A percentile compares a stretch with the other conserved stretches of the same genome.
Evolutionary conservation across 768 basidiomycete genomes (phyloP).

Genomic region (Serendipita sp.): DNA sequence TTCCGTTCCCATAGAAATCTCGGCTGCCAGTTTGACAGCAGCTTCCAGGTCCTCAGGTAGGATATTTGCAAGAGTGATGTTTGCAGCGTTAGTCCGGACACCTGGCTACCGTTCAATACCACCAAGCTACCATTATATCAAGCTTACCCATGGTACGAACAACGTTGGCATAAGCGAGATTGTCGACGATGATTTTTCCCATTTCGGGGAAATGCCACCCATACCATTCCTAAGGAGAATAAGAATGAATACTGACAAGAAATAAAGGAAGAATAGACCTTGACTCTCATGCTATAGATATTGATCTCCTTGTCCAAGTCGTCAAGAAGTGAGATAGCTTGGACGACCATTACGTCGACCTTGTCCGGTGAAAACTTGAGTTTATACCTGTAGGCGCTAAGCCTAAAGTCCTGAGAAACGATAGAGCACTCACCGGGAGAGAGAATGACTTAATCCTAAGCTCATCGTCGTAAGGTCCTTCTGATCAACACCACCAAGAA

Average conservation of each 20-base stretch:
- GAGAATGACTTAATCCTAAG: conserved; percentile 88
- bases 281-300: conserved; percentile 97
- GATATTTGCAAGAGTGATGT: conserved; percentile 73
- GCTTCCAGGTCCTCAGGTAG: conserved; percentile 96
- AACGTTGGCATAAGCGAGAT: conserved; percentile 90
- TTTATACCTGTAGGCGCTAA: conserved; percentile 60
- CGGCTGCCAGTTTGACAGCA: conserved; percentile 85
- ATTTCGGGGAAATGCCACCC: conserved; percentile 99
- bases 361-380: conserved; percentile 99
- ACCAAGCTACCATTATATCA: background rate
- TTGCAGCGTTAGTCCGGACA: conserved; percentile 84
- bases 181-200: conserved; percentile 96
- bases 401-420: background rate
- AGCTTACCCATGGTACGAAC: conserved; percentile 73
- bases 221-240: conserved; percentile 81
- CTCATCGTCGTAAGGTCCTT: conserved; percentile 96
- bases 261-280: conserved; percentile 36
- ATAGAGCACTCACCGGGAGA: conserved; percentile 54
- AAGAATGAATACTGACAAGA: background rate
- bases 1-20: conserved; percentile 99
- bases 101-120: conserved; percentile 28
- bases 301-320: conserved; percentile 99
- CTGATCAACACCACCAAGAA: conserved; percentile 82
- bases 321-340: conserved; percentile 93
- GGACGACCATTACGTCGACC: conserved; percentile 98